Conservation (phyloP, 768 basidiomycete species). For the Infundibulicybe gibba region DNA sequence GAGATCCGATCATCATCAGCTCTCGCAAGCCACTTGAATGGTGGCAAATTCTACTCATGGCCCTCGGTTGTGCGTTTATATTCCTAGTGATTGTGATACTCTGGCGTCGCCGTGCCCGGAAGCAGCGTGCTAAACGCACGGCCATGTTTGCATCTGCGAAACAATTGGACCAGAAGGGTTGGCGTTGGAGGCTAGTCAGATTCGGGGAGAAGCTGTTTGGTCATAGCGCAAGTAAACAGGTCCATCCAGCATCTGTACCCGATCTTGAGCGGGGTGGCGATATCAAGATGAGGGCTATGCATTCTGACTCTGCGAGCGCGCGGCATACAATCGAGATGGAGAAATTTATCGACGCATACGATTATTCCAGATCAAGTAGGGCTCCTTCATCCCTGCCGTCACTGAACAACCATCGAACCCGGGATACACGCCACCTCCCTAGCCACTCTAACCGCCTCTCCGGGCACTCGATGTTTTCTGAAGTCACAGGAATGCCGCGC, state of each 20-base stretch:
- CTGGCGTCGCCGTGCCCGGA: constrained; percentile 69
- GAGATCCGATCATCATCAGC: constrained; percentile 39
- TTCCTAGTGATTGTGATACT: constrained; percentile 61
- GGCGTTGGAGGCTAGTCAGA: constrained; percentile 54
- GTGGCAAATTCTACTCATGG: constrained; percentile 88
- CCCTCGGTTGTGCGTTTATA: constrained; percentile 77
- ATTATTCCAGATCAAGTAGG: constrained; percentile 35
- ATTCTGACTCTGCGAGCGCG: constrained; percentile 43
- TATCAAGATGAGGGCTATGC: constrained; percentile 46
- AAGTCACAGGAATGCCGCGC: constrained; percentile 61
- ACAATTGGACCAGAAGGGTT: constrained; percentile 44
- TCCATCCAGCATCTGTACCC: constrained; percentile 13
- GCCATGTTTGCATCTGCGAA: constrained; percentile 61
- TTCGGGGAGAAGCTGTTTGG: constrained; percentile 62
- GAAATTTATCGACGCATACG: constrained; percentile 47
- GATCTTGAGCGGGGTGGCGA: constrained; percentile 30
- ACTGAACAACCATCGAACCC: constrained; percentile 20
- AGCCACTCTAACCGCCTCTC: constrained; percentile 28
- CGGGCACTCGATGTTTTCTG: constrained; percentile 60
- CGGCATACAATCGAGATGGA: constrained; percentile 46
- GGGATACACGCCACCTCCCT: constrained; percentile 17
- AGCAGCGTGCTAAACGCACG: constrained; percentile 64
- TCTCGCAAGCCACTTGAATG: constrained; percentile 47
- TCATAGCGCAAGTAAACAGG: constrained; percentile 19
- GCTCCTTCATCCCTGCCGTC: constrained; percentile 41